Percentiles rank a stretch among this genome's conserved stretches.
Evolutionary conservation across 2,329 filamentous ascomycete genomes (phyloP).

Genomic region (Claviceps fusiformis): DNA sequence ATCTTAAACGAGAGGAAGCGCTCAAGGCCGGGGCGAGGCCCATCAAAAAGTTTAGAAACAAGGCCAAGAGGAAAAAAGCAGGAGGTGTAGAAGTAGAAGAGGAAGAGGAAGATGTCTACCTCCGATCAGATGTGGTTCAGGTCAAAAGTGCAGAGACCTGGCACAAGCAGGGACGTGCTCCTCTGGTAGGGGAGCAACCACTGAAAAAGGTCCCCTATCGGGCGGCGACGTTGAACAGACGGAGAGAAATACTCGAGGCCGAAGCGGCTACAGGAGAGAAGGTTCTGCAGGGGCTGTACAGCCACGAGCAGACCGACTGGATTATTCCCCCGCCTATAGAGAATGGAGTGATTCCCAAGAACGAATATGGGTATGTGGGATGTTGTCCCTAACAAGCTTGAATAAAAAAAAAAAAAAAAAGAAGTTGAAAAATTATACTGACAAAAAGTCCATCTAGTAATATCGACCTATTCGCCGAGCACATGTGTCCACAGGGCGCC

Average conservation of each 20-base stretch:
- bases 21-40: constrained; percentile 54
- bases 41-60: constrained; percentile 61
- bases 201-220: constrained; percentile 82
- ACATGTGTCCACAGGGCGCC: constrained; percentile 79
- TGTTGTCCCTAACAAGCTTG: not conserved
- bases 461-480: constrained; percentile 87
- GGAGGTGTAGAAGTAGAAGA: constrained; percentile 21
- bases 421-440: not conserved
- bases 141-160: constrained; percentile 92
- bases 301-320: constrained; percentile 78
- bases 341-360: constrained; percentile 81
- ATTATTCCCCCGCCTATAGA: constrained; percentile 82
- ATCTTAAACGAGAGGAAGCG: constrained; percentile 85
- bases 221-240: constrained; percentile 75
- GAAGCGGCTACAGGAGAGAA: constrained; percentile 70
- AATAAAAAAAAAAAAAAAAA: too few relatives aligned
- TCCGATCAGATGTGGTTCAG: constrained; percentile 62
- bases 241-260: constrained; percentile 77
- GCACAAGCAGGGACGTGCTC: constrained; percentile 87
- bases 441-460: constrained; percentile 36
- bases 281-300: constrained; percentile 74
- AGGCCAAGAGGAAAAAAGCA: constrained; percentile 52
- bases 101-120: constrained; percentile 69
- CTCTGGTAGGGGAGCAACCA: constrained; percentile 55
- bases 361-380: constrained; percentile 55